Evolutionary conservation across 2,329 filamentous ascomycete genomes (phyloP), one percentile per base, ranked within the genome.

Genomic region (Penicillium sp.): DNA sequence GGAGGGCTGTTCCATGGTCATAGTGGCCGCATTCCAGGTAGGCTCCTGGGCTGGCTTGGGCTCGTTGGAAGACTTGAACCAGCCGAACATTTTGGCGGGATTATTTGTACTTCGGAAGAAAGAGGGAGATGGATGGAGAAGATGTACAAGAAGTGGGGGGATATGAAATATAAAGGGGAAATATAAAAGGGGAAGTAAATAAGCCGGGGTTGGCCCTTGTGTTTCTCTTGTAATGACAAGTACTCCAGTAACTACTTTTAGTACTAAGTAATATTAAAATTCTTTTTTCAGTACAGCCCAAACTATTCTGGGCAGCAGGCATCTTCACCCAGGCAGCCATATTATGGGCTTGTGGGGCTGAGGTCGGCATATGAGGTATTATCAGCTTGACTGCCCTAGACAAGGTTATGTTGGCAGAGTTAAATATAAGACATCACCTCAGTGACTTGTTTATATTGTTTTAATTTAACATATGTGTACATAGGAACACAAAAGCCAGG

Each of bases 21-120:
- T 44, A 14, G 52, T 50, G 16, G 52, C 33, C 17, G 46, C 46
- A 19, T 55, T 19, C 52, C 52, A 55, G 26, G 38, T 55, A 25
- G 31, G 31, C 40, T 55, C 52, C 40, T 55, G 46, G 14, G 42
- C 31, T 28, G 35, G 35, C 19, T 50, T 44, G n/a, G 52, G 33
- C 26, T 55, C 52, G 25, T 43, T 44, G 26, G 46, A 50, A 55
- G 52, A 50, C 38, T 55, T 44, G 40, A 55, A 50, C 52, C 52
- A 55, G 31, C 52, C 40, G 52, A 55, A 55, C 52, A 55, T 55
- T n/a, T 26, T 50, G 33, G 22, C 8, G 2, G 2, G 25, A 47
- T 22, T 3, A 11, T 17, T 11, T 22, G 8, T 22, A 11, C n/a
- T 12, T 3, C 28, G n/a, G 16, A 19, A 10, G 14, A n/a, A 28